Base-by-base conservation (phyloP, 1,284 basidiomycete genomes). In the Ustilago lituana region DNA sequence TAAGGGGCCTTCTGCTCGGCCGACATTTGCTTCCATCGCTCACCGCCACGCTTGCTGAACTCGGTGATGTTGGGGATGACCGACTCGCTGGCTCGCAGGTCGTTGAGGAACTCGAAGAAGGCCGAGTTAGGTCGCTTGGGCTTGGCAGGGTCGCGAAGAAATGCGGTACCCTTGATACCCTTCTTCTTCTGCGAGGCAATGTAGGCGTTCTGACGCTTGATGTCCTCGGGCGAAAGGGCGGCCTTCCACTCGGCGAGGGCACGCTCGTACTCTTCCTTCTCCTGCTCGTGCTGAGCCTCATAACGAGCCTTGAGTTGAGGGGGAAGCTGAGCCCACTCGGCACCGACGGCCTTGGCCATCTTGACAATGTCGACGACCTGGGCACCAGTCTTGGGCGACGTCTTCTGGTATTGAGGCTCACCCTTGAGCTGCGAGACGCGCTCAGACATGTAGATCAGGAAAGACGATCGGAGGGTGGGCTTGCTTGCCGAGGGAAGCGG, bases 131-230 rank as follows among this genome's bases (percentile, higher is more conserved):
- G 76, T 17, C 68, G 57, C 73, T 75, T 77, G 44, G 76, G 78
- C 61, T 73, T 68, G 48, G 59, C 51, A 9, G 76, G 74, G 53
- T 74, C 77, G 41, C 58, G 56, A 14, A 78, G 64, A 60, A 74
- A 66, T 19, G 65, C 74, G 37, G 47, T 54, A 26, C 62, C 50
- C 56, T 64, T 63, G 69, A 70, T 67, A 44, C 77, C 76, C 44
- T 54, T 53, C 56, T 76, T 77, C 40, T 73, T 65, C 61, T 77
- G 77, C 39, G 62, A 50, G 22, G 53, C 43, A 29, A 75, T 62
- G 55, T 74, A 80, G 20, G 63, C 66, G 54, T 80, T 79, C 61
- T 80, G 76, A 15, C 77, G 69, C 60, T 67, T 58, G 50, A 80
- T 76, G 51, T 79, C 79, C 9, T 78, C 76, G 23, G 79, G 61